Evolutionary conservation across 352 stramenopile genomes (phyloP).

Genomic region (Saprolegnia diclina): DNA sequence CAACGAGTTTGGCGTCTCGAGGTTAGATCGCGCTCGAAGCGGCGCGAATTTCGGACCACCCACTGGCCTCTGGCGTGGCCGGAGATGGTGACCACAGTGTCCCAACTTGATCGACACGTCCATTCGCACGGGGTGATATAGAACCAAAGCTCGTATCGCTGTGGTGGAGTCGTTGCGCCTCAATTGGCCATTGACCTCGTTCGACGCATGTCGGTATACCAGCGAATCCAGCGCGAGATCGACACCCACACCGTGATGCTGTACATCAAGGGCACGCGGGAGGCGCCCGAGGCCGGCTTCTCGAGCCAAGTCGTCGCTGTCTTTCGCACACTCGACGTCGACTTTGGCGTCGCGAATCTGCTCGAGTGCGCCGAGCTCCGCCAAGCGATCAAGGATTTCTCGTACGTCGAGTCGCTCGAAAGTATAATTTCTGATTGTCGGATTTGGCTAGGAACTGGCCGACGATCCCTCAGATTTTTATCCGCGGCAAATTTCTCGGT

Average conservation of each 20-base stretch:
- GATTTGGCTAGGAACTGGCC: not conserved
- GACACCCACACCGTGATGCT: not conserved
- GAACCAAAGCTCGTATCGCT: not conserved
- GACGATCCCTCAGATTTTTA: not conserved
- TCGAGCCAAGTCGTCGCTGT: not conserved
- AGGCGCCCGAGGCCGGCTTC: not conserved
- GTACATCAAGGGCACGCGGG: not conserved
- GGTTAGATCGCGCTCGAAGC: no score
- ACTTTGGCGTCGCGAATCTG: not conserved
- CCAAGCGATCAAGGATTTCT: not conserved
- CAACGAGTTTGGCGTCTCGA: no score
- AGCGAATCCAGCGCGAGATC: not conserved
- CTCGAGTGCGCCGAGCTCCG: not conserved
- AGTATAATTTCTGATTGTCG: not conserved
- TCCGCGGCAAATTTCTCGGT: not conserved
- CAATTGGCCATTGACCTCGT: not conserved
- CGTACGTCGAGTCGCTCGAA: no score
- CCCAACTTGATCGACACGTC: no score
- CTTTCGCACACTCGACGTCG: not conserved
- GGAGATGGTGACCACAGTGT: no score
- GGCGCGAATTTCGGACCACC: no score
- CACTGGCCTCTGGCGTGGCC: no score
- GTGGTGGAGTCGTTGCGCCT: no score
- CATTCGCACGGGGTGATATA: not conserved
- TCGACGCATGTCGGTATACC: not conserved